These are phyloP conservation scores for Cryptosporidium felis DNA, from an alignment of 169 alveolate species.

Conservation along the genomic window DNA sequence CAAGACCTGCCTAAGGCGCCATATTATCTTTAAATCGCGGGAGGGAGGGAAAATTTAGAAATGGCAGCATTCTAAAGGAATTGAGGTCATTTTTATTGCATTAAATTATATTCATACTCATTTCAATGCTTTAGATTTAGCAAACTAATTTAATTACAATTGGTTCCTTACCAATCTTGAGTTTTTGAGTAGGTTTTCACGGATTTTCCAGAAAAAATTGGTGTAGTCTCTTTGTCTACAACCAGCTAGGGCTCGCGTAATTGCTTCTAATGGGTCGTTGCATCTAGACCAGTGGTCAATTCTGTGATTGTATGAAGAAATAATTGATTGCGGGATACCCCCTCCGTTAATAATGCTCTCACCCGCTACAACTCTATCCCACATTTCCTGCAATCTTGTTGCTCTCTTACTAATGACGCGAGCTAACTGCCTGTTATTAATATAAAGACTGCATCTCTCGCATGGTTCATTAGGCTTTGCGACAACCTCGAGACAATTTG, in stretches of 20 bases:
- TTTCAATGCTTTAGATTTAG: no score
- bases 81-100: no score
- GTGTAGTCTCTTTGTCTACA: slow-evolving; percentile 72
- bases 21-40: no score
- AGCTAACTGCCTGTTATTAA: slow-evolving; percentile 65
- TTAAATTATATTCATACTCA: no score
- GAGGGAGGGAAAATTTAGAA: no score
- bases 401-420: slow-evolving; percentile 69
- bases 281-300: slow-evolving; percentile 71
- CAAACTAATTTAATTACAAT: background rate
- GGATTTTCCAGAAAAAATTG: slow-evolving; percentile 58
- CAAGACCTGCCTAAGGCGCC: no score
- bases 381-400: slow-evolving; percentile 63
- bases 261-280: slow-evolving; percentile 66
- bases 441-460: slow-evolving; percentile 40
- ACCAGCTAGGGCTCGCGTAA: slow-evolving; percentile 68
- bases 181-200: slow-evolving; percentile 41
- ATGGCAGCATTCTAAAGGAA: no score
- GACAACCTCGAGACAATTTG: slow-evolving; percentile 26
- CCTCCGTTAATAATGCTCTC: slow-evolving; percentile 60
- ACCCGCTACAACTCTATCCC: slow-evolving; percentile 67
- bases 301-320: slow-evolving; percentile 57
- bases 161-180: slow-evolving; percentile 40
- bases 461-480: slow-evolving; percentile 45
- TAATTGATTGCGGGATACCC: slow-evolving; percentile 42